Evolutionary conservation across 1,284 basidiomycete genomes (phyloP), one percentile per base, ranked within the genome.

Genomic region (Irpex lacteus): DNA sequence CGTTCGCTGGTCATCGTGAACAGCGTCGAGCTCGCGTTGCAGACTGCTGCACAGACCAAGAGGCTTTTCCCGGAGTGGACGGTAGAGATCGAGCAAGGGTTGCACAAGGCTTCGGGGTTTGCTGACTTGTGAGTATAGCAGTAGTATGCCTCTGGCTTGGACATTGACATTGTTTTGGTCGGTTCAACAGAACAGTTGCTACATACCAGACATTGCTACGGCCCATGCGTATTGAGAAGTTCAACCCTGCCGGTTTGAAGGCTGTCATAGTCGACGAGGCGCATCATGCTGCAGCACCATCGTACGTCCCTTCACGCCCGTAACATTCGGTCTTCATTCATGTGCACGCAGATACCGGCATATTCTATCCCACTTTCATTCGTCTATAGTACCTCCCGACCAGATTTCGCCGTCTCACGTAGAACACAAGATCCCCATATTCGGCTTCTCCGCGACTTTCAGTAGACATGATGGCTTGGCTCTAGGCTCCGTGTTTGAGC

Each of bases 371-470:
- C 83, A 87, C 69, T 97, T 97, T 72, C 82, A 95, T 69, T 62
- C 82, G 4, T 81, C 80, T 9, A 85, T 92, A 60, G 79, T 79
- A 60, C 79, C 81, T 67, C 87, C 87, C 3, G 85, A 88, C 66
- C 67, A 72, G 32, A 40, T 32, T 0, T n/a, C 18, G 19, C 44
- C 56, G 4, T 13, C 59, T 7, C 5, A n/a, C 36, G 66, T 79
- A 37, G 60, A 71, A 26, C 80, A 85, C 66, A 75, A 78, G 21
- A 85, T 96, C 18, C 96, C 96, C 2, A 89, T 98, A 65, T 84
- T 99, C 61, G 97, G 96, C 0, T 98, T 99, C 76, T 96, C 94
- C 47, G 96, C 97, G 0, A 99, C 97, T 0, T 98, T 98, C 77
- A 90, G 88, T 68, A 84, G 97, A 21, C 94, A 97, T 71, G 96